Evolutionary conservation across 179 eudicot genomes (phyloP), one percentile per base, ranked within the genome.

Genomic region (Silene vulgaris): DNA sequence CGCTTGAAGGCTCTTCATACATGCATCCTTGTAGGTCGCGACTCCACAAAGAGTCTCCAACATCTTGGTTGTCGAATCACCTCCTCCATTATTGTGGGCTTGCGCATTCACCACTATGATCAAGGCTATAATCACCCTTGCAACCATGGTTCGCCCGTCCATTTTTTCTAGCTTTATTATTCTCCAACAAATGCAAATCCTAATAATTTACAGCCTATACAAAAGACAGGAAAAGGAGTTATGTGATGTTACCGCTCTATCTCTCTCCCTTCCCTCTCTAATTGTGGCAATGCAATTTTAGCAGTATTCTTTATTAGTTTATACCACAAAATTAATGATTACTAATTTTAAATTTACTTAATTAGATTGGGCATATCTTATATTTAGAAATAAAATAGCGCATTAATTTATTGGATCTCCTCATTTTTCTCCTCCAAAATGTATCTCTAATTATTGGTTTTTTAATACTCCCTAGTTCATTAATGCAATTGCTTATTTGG

Each of bases 21-120:
- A 82, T 4, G 78, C 72, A 32, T 82, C 78, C 78, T 82, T 74
- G 67, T 75, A 76, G 5, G 71, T 45, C 3, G 78, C 62, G 9
- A 82, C 32, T 11, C 75, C 72, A 50, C 85, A 82, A 1, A 82
- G 29, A 29, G 63, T 75, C 12, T 32, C 65, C 32, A 82, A 71
- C 8, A 62, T 50, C 26, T 79, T 79, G 1, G 48, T 1, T 8
- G 60, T 37, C 2, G 84, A 52, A 59, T 67, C n/a, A 26, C 2
- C 73, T 32, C 57, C 68, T 4, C 11, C 65, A 19, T 12, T 50
- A 16, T 50, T 13, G 23, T 30, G 65, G 50, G 16, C 57, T 2
- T 45, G 64, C 11, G 12, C 60, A 5, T 61, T 61, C 12, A 61
- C 37, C 72, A 64, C 54, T n/a, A 63, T 9, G 9, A 77, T 40